phyloP scores from a whole-genome alignment of 306 rosid species.

The Trifolium repens region DNA sequence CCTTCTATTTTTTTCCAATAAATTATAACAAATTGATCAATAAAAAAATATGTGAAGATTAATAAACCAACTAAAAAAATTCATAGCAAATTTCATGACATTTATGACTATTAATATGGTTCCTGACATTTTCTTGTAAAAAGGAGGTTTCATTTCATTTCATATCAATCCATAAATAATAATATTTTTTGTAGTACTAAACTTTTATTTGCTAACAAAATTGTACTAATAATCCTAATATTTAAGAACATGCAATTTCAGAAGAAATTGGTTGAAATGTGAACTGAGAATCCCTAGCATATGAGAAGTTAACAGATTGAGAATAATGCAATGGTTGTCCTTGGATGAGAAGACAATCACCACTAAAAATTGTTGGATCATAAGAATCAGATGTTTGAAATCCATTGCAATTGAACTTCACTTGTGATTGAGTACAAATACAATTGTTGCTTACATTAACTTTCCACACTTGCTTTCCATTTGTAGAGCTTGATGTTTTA shows the following conservation, averaged over 20 bases:
- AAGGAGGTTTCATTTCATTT: too few species aligned
- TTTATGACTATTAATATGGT: too few species aligned
- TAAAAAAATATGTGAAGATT: too few species aligned
- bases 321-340: neutral
- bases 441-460: conserved; percentile 32
- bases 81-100: too few species aligned
- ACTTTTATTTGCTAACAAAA: too few species aligned
- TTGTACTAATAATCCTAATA: too few species aligned
- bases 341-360: conserved; percentile 15
- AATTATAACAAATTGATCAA: too few species aligned
- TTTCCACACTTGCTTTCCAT: neutral
- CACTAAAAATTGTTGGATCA: conserved; percentile 21
- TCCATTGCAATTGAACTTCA: conserved; percentile 8
- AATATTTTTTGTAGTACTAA: neutral
- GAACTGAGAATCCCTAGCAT: conserved; percentile 19
- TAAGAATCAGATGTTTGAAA: neutral
- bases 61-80: too few species aligned
- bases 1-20: too few species aligned
- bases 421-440: conserved; percentile 10
- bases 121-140: too few species aligned
- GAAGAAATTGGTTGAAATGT: conserved; percentile 33
- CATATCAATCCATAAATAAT: too few species aligned
- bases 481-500: neutral
- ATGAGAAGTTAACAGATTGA: neutral
- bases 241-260: neutral